These are phyloP conservation scores for Halophytophthora polymorphica DNA, from an alignment of 352 stramenopile genomes.

Conservation along the genomic window DNA sequence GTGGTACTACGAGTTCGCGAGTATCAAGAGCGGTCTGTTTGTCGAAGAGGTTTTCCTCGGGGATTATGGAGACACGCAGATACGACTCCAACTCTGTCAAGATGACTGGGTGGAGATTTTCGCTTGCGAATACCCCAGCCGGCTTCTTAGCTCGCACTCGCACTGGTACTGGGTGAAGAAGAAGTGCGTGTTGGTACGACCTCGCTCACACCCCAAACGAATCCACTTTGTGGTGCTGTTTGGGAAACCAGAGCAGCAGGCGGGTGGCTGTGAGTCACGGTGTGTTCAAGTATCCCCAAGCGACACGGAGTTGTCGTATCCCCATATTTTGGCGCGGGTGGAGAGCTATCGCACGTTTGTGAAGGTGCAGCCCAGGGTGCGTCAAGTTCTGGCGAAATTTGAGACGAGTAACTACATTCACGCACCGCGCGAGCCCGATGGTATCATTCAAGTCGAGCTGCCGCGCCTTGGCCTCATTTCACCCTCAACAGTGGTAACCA, in stretches of 20 bases:
- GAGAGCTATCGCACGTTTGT: slow-evolving; percentile 27
- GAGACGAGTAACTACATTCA: slow-evolving; percentile 35
- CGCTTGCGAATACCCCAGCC: slow-evolving; percentile 16
- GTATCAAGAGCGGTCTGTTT: slow-evolving; percentile 23
- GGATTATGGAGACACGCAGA: neutral
- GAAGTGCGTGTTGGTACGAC: slow-evolving; percentile 37
- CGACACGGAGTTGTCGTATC: slow-evolving; percentile 17
- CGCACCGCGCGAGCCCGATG: slow-evolving; percentile 11
- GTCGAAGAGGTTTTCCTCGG: slow-evolving; percentile 29
- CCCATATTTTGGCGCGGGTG: slow-evolving; percentile 10
- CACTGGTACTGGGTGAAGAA: slow-evolving; percentile 53
- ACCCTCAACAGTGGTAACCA: slow-evolving; percentile 12
- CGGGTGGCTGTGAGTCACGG: neutral
- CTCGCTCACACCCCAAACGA: too few relatives aligned
- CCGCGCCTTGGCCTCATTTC: slow-evolving; percentile 47
- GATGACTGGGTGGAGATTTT: slow-evolving; percentile 25
- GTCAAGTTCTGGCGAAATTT: slow-evolving; percentile 36
- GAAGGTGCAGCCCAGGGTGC: slow-evolving; percentile 1
- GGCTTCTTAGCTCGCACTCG: slow-evolving; percentile 31
- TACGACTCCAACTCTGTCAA: slow-evolving; percentile 34
- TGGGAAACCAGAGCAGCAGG: too few relatives aligned
- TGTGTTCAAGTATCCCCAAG: slow-evolving; percentile 35
- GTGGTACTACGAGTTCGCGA: slow-evolving; percentile 29
- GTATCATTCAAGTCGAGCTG: slow-evolving; percentile 32
- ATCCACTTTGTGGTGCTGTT: too few relatives aligned